A percentile compares a stretch with the other conserved stretches of the same genome.
Conservation (phyloP, 176 grass and related monocot genomes). For the Musa troglodytarum region DNA sequence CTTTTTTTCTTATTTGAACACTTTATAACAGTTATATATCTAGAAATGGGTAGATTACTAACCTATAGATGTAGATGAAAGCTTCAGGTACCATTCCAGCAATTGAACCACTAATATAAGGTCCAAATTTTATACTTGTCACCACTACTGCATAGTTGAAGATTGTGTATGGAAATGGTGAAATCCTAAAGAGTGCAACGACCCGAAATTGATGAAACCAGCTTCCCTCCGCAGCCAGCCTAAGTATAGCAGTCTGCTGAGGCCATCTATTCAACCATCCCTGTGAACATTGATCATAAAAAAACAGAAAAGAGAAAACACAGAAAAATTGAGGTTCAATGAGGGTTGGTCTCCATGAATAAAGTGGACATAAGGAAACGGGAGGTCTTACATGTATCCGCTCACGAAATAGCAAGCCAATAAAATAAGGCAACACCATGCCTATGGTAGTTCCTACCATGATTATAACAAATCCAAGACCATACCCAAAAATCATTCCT, state of each 20-base stretch:
- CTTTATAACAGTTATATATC: not conserved
- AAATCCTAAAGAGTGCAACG: constrained; percentile 48
- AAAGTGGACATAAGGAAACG: not conserved
- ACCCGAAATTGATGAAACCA: constrained; percentile 80
- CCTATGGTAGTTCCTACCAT: constrained; percentile 56
- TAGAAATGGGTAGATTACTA: constrained; percentile 1
- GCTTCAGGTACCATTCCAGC: constrained; percentile 73
- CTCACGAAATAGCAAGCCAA: constrained; percentile 54
- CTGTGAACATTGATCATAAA: constrained; percentile 25
- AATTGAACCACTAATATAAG: constrained; percentile 75
- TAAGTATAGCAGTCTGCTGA: constrained; percentile 52
- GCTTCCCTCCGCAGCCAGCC: constrained; percentile 47
- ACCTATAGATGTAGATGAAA: constrained; percentile 88
- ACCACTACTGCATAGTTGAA: constrained; percentile 63
- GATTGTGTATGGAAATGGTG: constrained; percentile 68
- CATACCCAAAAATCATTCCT: constrained; percentile 86
- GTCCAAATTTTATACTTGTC: constrained; percentile 49
- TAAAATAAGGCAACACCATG: constrained; percentile 71
- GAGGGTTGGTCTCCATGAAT: too few relatives aligned
- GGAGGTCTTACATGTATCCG: constrained; percentile 46
- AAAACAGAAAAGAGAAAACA: not conserved
- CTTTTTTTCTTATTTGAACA: too few relatives aligned
- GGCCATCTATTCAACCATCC: constrained; percentile 85
- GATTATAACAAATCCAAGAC: constrained; percentile 73
- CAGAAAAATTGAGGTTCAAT: not conserved